Percentiles rank a stretch among this genome's conserved stretches.
Conservation (phyloP, 2,329 filamentous ascomycete genomes). For the Hymenoscyphus infarciens region DNA sequence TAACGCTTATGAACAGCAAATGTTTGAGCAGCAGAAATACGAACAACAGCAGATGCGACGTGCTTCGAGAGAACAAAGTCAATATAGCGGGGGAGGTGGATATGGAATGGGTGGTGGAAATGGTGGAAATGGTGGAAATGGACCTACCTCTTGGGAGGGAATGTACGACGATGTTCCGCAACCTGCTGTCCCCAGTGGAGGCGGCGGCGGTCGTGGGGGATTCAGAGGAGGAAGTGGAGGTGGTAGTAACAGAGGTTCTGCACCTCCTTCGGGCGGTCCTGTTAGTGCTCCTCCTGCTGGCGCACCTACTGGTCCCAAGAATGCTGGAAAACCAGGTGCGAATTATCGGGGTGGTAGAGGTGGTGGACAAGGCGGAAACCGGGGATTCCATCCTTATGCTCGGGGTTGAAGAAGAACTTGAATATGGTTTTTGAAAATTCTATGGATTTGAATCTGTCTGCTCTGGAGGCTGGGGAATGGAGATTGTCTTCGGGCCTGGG, state of each 20-base stretch:
- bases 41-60: constrained; percentile 61
- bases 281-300: constrained; percentile 66
- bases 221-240: constrained; percentile 23
- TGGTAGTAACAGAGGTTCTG: constrained; percentile 33
- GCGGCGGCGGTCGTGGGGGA: constrained; percentile 30
- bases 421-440: not conserved
- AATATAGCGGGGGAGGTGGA: constrained; percentile 35
- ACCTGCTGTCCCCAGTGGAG: constrained; percentile 52
- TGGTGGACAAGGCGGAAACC: constrained; percentile 49
- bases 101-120: constrained; percentile 51
- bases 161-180: constrained; percentile 97
- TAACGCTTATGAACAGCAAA: constrained; percentile 66
- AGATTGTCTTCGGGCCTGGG: no score
- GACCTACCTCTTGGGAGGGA: constrained; percentile 89
- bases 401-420: constrained; percentile 22
- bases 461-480: no score
- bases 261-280: constrained; percentile 34
- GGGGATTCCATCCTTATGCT: constrained; percentile 79
- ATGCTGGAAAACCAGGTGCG: constrained; percentile 83
- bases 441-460: not conserved
- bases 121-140: constrained; percentile 50
- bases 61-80: constrained; percentile 34
- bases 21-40: constrained; percentile 76
- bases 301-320: constrained; percentile 93
- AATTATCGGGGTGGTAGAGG: constrained; percentile 91